Percentiles rank a stretch among this genome's conserved stretches.
phyloP scores from a whole-genome alignment of 345 rosid species.

The Heritiera littoralis region DNA sequence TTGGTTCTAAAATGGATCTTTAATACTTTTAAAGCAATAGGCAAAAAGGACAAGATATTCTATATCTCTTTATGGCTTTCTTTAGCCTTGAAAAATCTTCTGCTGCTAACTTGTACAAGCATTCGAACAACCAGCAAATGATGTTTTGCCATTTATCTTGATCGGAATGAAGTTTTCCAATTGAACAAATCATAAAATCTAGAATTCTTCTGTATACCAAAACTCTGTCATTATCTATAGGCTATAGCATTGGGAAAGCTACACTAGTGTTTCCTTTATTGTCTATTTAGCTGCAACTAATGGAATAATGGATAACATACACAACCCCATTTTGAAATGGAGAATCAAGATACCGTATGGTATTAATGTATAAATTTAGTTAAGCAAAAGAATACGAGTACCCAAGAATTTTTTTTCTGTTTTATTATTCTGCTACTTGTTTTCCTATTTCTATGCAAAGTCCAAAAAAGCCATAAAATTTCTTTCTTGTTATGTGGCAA shows the following conservation, averaged over 20 bases:
- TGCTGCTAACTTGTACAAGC: neutral
- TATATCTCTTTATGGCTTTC: neutral
- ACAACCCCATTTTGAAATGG: neutral
- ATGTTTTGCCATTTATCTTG: neutral
- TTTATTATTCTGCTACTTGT: neutral
- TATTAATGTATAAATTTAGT: neutral
- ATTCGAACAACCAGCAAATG: slow-evolving; percentile 1
- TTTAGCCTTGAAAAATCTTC: neutral
- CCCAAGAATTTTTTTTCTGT: neutral
- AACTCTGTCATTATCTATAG: neutral
- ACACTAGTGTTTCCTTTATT: neutral
- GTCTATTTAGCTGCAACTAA: too few relatives aligned
- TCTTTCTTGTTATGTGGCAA: neutral
- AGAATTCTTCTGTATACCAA: neutral
- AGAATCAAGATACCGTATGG: neutral
- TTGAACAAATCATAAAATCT: neutral
- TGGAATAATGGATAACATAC: neutral
- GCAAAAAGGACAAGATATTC: neutral
- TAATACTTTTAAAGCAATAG: slow-evolving; percentile 11
- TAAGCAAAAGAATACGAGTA: neutral
- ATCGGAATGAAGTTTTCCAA: neutral
- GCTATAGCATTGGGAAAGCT: neutral
- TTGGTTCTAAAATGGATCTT: neutral
- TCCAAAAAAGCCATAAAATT: neutral
- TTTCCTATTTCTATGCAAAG: too few relatives aligned